Base-by-base conservation (phyloP, 495 filamentous ascomycete genomes). In the Penicillium odoratum region DNA sequence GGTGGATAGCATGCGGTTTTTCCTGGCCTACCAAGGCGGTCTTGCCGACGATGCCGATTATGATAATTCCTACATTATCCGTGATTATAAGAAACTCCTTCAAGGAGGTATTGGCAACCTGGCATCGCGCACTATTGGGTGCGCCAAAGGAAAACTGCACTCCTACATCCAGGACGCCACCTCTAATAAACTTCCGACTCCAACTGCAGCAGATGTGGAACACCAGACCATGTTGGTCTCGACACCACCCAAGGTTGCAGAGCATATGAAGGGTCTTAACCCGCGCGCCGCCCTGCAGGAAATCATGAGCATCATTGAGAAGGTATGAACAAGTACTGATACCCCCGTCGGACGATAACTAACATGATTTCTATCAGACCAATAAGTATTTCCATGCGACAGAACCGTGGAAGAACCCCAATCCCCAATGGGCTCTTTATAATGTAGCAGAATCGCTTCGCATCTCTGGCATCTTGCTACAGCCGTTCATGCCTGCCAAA, bases 401-500 rank as follows among this genome's bases (percentile, higher is more conserved):
- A 45, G 75, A 76, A n/a, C 87, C 88, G 5, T 90, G 88, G 88
- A 53, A 77, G 46, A 62, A 65, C 28, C 51, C 81, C 51, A 65
- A 82, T 26, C 57, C 78, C 13, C 73, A 83, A 56, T 68, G 75
- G 53, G 77, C 81, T 42, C 73, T 98, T 43, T 97, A 83, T 68
- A 78, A 89, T 34, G 77, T 80, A 51, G 84, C 85, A 2, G 94
- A 98, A 68, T 82, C 86, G n/a, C 68, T 97, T 43, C 87, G 94
- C 21, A 82, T 97, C 34, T 72, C 76, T 4, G 91, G 87, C 8
- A 97, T 98, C 54, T 74, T 98, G 36, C 75, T 98, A 30, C 93
- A 96, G 70, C 92, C 94, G 4, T 92, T 88, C 66, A 92, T 98
- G 81, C 94, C 94, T 4, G 78, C 71, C n/a, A 96, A 93, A 70